Evolutionary conservation across 2,329 filamentous ascomycete genomes (phyloP).

Genomic region (Macroventuria anomochaeta): DNA sequence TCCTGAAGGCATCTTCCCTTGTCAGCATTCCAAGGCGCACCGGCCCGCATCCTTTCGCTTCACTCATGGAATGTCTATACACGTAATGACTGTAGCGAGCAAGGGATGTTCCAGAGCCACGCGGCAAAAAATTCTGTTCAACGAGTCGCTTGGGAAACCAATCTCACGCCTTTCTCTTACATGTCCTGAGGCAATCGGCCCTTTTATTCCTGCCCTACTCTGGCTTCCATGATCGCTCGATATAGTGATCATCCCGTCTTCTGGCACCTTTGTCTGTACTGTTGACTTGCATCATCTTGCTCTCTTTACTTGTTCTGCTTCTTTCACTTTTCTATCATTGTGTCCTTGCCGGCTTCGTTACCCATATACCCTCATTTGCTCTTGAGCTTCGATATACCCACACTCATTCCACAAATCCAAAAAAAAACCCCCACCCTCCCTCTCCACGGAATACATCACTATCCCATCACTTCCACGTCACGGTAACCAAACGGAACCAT

Average conservation of each 20-base stretch:
- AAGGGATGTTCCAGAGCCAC: conserved; percentile 41
- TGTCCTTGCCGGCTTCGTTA: conserved; percentile 12
- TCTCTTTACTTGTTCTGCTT: not conserved
- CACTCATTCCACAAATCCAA: conserved; percentile 4
- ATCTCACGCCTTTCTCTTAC: conserved; percentile 21
- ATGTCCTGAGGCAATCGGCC: conserved; percentile 4
- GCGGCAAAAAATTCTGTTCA: conserved; percentile 22
- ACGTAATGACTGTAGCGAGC: conserved; percentile 32
- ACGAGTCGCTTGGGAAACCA: conserved; percentile 31
- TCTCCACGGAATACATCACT: not conserved
- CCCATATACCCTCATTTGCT: conserved; percentile 21
- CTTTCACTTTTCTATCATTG: conserved; percentile 4
- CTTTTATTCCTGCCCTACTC: conserved; percentile 7
- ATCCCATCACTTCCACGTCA: not conserved
- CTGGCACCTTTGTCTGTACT: conserved; percentile 6
- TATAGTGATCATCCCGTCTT: conserved; percentile 7
- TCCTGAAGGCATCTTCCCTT: not conserved
- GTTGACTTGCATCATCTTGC: conserved; percentile 8
- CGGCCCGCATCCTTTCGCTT: conserved; percentile 18
- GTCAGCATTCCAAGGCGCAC: conserved; percentile 27
- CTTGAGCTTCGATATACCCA: conserved; percentile 15
- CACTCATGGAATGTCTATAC: conserved; percentile 36
- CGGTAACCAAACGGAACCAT: conserved; percentile 20
- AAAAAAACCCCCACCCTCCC: not conserved
- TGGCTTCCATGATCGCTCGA: conserved; percentile 9